Percentiles rank a stretch among this genome's conserved stretches.
Conservation (phyloP, 2,329 filamentous ascomycete species). For the Sporothrix humicola region DNA sequence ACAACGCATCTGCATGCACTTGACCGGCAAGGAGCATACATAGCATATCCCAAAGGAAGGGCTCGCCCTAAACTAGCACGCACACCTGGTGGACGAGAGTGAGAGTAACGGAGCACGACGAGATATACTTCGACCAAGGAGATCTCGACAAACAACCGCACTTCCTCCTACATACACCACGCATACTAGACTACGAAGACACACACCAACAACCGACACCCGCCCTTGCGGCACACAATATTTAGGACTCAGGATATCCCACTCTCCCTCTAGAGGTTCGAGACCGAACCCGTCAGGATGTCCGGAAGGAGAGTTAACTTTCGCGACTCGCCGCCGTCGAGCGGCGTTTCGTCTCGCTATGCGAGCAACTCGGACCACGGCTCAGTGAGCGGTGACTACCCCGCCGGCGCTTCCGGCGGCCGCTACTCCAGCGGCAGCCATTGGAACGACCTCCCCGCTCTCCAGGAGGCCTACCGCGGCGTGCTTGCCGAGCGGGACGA, state of each 20-base stretch:
- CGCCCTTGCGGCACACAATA: constrained; percentile 16
- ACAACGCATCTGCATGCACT: constrained; percentile 31
- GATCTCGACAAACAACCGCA: constrained; percentile 4
- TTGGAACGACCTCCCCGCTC: constrained; percentile 40
- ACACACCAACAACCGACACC: background rate
- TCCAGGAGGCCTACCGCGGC: constrained; percentile 42
- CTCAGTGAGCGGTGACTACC: constrained; percentile 42
- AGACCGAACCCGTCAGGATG: constrained; percentile 30
- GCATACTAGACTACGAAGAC: background rate
- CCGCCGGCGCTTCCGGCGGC: background rate
- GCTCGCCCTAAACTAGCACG: constrained; percentile 29
- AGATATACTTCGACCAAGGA: constrained; percentile 21
- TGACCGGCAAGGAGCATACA: constrained; percentile 8
- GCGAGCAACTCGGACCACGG: constrained; percentile 46
- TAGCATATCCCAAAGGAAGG: background rate
- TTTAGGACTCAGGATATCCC: constrained; percentile 7
- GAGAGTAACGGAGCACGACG: background rate
- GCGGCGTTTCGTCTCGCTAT: constrained; percentile 42
- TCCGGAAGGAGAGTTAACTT: constrained; percentile 45
- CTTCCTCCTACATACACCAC: background rate
- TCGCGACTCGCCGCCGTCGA: constrained; percentile 42
- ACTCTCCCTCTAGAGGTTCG: background rate
- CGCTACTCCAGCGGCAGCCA: constrained; percentile 37
- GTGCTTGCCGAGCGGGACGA: constrained; percentile 39
- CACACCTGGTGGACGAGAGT: constrained; percentile 21